Base-by-base conservation (phyloP, 345 rosid species). In the Punica granatum region DNA sequence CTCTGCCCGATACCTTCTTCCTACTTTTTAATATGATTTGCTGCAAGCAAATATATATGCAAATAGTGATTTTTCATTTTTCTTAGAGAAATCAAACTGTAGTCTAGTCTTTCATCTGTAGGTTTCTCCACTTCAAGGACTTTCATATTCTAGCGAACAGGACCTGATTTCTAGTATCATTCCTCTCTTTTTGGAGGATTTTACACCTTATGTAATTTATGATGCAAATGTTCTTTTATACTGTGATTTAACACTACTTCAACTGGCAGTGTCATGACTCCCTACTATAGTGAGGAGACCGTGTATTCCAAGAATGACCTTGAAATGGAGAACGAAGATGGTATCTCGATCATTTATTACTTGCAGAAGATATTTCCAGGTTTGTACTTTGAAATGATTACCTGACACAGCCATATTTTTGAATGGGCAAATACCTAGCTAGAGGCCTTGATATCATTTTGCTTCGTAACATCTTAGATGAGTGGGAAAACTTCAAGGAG, bases 321-420 rank as follows among this genome's bases (percentile, higher is more conserved):
- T 42, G 99, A 89, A 73, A 77, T 84, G 86, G 99, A 94, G 70
- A 94, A 94, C 83, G 99, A 94, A 77, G 99, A 91, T 74, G 99
- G 99, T 79, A 77, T 94, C 36, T 94, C 99, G 6, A 85, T 91
- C 76, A 82, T 94, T 69, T 94, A 77, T 85, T 94, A 94, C 79
- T 76, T 94, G 90, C 99, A 91, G 75, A 94, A 91, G 82, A 94
- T 93, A 70, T 90, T 75, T 70, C 99, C 99, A 80, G 96, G 96
- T 89, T 64, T 60, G 72, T 69, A 68, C 48, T 67, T 54, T 44
- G 30, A 66, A n/a, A 10, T 49, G 48, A 26, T 68, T 39, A n/a
- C 35, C 16, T 39, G 23, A 35, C 30, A 42, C 32, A 26, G 33
- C 9, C 33, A n/a, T 18, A 56, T 16, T 54, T 54, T 54, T 54